Percentiles rank a stretch among this genome's conserved stretches.
Evolutionary conservation across 1,284 basidiomycete genomes (phyloP).

Genomic region (Macrocybe sp.): DNA sequence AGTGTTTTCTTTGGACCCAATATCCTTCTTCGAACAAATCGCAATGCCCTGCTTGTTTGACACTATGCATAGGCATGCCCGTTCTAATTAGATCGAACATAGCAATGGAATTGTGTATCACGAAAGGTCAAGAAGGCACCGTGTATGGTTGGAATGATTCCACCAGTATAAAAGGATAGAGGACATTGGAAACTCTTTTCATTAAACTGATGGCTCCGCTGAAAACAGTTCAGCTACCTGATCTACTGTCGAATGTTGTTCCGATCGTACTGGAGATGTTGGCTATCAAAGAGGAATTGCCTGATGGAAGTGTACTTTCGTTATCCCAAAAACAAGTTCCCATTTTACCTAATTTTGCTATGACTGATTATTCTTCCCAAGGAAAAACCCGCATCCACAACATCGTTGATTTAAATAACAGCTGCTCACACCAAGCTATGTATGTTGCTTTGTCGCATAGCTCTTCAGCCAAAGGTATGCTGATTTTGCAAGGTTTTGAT

Average conservation of each 20-base stretch:
- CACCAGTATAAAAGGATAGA: constrained; percentile 1
- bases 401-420: constrained; percentile 19
- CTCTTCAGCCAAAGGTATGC: constrained; percentile 17
- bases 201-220: constrained; percentile 10
- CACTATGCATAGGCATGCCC: constrained; percentile 22
- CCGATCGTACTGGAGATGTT: constrained; percentile 6
- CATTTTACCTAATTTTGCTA: constrained; percentile 19
- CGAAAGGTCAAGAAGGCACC: constrained; percentile 9
- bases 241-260: constrained; percentile 12
- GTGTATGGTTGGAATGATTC: constrained; percentile 7
- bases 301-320: constrained; percentile 7
- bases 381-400: constrained; percentile 21
- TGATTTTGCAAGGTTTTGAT: constrained; percentile 23
- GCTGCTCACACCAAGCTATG: constrained; percentile 15
- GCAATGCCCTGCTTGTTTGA: constrained; percentile 12
- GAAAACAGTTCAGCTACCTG: constrained; percentile 5
- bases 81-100: constrained; percentile 17
- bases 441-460: constrained; percentile 24
- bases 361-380: constrained; percentile 26
- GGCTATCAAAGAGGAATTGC: constrained; percentile 7
- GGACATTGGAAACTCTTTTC: constrained; percentile 10
- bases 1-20: constrained; percentile 11
- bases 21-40: constrained; percentile 10
- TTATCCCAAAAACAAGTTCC: constrained; percentile 16
- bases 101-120: constrained; percentile 11